Conservation (phyloP, 1,284 basidiomycete species). For the Thecaphora frezii region DNA sequence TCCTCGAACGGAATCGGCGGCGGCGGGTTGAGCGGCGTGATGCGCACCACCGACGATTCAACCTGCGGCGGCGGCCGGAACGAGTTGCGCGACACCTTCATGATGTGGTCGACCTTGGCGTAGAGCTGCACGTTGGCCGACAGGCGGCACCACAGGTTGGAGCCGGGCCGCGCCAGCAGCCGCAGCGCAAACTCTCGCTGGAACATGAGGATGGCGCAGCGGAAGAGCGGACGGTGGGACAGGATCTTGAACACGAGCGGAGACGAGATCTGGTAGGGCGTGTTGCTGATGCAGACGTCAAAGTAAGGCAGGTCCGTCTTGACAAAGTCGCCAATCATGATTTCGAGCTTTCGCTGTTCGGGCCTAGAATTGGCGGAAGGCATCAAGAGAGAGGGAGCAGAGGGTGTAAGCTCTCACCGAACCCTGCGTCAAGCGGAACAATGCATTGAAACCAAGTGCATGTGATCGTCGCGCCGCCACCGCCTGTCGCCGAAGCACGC, state of each 20-base stretch:
- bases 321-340: constrained; percentile 94
- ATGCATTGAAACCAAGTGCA: too few relatives aligned
- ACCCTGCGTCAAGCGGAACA: too few relatives aligned
- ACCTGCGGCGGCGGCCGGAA: constrained; percentile 95
- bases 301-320: constrained; percentile 96
- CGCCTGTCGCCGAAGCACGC: too few relatives aligned
- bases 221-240: constrained; percentile 90
- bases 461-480: too few relatives aligned
- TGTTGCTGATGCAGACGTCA: constrained; percentile 98
- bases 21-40: constrained; percentile 90
- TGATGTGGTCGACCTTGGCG: constrained; percentile 90
- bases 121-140: constrained; percentile 96
- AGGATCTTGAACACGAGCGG: constrained; percentile 95
- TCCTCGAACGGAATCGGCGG: constrained; percentile 95
- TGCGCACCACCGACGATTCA: constrained; percentile 85
- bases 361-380: constrained; percentile 66
- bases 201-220: constrained; percentile 97
- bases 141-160: constrained; percentile 86
- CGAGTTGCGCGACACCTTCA: constrained; percentile 94
- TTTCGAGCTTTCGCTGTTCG: constrained; percentile 88
- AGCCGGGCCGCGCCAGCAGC: constrained; percentile 81
- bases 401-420: too few relatives aligned
- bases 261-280: constrained; percentile 98
- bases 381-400: background rate
- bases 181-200: constrained; percentile 96